These are phyloP conservation scores for Stachybotrys chlorohalonatus DNA, from an alignment of 2,329 filamentous ascomycete species.

Conservation along the genomic window DNA sequence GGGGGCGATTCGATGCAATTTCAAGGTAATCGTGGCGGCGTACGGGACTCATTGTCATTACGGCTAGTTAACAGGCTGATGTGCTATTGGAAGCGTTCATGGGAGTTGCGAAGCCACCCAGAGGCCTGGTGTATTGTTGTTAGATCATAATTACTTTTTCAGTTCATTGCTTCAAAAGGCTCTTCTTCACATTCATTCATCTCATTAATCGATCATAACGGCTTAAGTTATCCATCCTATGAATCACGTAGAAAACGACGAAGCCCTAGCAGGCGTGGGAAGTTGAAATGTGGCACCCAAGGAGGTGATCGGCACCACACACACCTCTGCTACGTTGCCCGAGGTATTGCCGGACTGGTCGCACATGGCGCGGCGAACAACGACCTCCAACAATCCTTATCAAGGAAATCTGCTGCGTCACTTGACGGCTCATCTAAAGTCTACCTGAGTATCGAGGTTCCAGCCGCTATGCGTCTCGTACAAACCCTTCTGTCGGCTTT, in stretches of 20 bases:
- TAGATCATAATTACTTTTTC: neutral
- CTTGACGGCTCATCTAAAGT: neutral
- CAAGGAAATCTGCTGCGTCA: too few species aligned
- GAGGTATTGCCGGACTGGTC: neutral
- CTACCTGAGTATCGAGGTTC: neutral
- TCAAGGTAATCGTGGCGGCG: neutral
- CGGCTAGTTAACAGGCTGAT: neutral
- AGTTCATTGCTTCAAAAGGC: too few species aligned
- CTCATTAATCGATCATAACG: too few species aligned
- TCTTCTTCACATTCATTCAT: too few species aligned
- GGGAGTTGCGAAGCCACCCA: neutral
- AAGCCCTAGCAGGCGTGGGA: too few species aligned
- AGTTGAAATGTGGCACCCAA: too few species aligned
- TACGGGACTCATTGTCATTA: neutral
- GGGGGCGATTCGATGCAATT: neutral
- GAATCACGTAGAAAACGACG: too few species aligned
- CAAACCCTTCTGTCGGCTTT: constrained; percentile 31
- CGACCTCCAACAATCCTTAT: too few species aligned
- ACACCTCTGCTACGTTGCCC: neutral
- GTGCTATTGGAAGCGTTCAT: neutral
- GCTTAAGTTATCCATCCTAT: too few species aligned
- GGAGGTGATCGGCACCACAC: too few species aligned
- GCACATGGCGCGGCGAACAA: neutral
- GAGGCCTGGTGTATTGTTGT: neutral
- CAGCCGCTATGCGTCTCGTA: constrained; percentile 29